These are phyloP conservation scores for Fusarium sp. DNA, from an alignment of 2,329 filamentous ascomycete species.

Conservation along the genomic window DNA sequence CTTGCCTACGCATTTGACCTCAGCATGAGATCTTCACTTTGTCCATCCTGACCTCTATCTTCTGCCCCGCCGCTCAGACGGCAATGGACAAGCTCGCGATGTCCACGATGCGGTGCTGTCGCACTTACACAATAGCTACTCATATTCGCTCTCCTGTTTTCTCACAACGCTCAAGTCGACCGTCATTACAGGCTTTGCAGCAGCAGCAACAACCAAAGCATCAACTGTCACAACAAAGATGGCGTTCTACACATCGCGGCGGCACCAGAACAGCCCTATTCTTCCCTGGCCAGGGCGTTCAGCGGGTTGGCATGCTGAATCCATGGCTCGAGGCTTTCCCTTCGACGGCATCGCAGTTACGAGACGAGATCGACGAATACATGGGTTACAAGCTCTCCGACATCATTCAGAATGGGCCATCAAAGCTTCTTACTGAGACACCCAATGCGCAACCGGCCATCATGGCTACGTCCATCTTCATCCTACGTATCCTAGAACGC, in stretches of 20 bases:
- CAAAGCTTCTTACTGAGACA: conserved; percentile 79
- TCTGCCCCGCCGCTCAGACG: conserved; percentile 37
- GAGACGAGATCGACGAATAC: conserved; percentile 85
- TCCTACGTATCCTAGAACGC: conserved; percentile 84
- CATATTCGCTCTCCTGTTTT: conserved; percentile 2
- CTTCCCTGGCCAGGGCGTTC: conserved; percentile 83
- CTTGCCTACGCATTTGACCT: conserved; percentile 1
- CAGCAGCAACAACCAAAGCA: conserved; percentile 3
- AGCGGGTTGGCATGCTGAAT: conserved; percentile 86
- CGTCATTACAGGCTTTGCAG: conserved; percentile 1
- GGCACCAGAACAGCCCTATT: conserved; percentile 66
- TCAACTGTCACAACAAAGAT: conserved; percentile 27
- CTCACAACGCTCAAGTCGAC: conserved; percentile 1
- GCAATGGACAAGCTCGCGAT: conserved; percentile 47
- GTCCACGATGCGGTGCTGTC: conserved; percentile 41
- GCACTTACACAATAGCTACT: conserved; percentile 27
- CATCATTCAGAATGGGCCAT: conserved; percentile 83
- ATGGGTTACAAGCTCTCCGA: conserved; percentile 79
- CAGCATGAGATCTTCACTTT: conserved; percentile 33
- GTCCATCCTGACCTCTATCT: conserved; percentile 33
- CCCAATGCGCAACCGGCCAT: conserved; percentile 93
- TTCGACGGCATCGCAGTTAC: conserved; percentile 74
- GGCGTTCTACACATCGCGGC: conserved; percentile 46
- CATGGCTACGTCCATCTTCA: conserved; percentile 92
- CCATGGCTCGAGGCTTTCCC: conserved; percentile 92